A percentile compares a stretch with the other conserved stretches of the same genome.
Evolutionary conservation across 2,329 filamentous ascomycete genomes (phyloP).

Genomic region (Cercospora sesami): DNA sequence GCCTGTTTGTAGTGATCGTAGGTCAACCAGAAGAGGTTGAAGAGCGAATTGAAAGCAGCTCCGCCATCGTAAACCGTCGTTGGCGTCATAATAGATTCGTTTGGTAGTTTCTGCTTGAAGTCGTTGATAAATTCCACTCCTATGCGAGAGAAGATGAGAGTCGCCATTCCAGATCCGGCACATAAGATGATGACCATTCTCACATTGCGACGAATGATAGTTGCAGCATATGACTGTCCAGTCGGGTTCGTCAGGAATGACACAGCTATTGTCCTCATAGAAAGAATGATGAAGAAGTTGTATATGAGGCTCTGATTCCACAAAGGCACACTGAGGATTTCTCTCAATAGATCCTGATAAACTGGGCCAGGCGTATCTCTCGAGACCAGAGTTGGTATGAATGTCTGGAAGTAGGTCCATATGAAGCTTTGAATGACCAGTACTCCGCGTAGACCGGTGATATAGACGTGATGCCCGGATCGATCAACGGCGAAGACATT

Average conservation of each 20-base stretch:
- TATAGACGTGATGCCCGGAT: constrained; percentile 34
- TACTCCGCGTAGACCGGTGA: constrained; percentile 49
- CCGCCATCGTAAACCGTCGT: constrained; percentile 43
- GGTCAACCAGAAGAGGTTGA: constrained; percentile 50
- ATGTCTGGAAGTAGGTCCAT: constrained; percentile 49
- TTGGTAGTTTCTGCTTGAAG: constrained; percentile 43
- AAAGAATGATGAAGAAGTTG: constrained; percentile 50
- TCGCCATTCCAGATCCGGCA: constrained; percentile 44
- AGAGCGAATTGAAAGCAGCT: constrained; percentile 49
- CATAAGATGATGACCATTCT: constrained; percentile 47
- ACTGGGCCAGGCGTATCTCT: constrained; percentile 41
- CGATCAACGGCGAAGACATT: neutral
- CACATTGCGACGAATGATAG: constrained; percentile 46
- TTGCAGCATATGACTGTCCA: constrained; percentile 41
- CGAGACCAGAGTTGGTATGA: constrained; percentile 47
- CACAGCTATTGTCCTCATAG: constrained; percentile 46
- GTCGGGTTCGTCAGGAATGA: constrained; percentile 45
- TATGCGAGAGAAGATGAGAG: constrained; percentile 40
- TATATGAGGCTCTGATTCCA: constrained; percentile 51
- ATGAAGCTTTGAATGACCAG: constrained; percentile 47
- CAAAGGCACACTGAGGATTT: constrained; percentile 48
- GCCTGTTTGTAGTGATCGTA: constrained; percentile 43
- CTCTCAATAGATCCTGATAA: constrained; percentile 47
- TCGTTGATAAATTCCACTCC: constrained; percentile 41
- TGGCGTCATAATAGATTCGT: constrained; percentile 39